These are phyloP conservation scores for Syncephalastrum contaminatum DNA, from an alignment of 371 early-diverging fungal species.

Conservation along the genomic window DNA sequence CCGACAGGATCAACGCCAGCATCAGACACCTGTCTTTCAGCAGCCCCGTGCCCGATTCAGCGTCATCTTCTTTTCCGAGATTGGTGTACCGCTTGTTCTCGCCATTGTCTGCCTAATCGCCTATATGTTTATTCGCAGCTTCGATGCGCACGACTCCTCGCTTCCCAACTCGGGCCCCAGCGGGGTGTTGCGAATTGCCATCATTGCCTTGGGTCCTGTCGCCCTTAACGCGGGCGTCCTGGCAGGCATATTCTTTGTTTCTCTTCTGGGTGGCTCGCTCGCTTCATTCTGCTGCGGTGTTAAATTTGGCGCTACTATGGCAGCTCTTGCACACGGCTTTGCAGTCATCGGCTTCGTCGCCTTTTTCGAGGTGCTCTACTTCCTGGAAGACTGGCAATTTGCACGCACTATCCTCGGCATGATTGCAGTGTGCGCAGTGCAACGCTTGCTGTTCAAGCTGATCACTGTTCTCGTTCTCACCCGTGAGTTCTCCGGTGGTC, in stretches of 20 bases:
- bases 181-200: conserved; percentile 53
- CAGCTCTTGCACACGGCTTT: conserved; percentile 65
- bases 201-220: conserved; percentile 68
- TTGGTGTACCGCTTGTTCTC: conserved; percentile 66
- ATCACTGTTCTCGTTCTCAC: conserved; percentile 68
- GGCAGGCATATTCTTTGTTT: conserved; percentile 62
- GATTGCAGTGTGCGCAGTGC: conserved; percentile 59
- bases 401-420: conserved; percentile 67
- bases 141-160: conserved; percentile 23
- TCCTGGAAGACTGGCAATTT: conserved; percentile 66
- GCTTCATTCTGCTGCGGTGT: conserved; percentile 57
- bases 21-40: conserved; percentile 30
- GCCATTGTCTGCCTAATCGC: conserved; percentile 61
- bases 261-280: conserved; percentile 66
- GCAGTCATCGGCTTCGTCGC: conserved; percentile 61
- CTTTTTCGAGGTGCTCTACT: conserved; percentile 63
- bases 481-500: conserved; percentile 73
- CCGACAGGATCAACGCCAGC: conserved; percentile 19
- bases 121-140: conserved; percentile 61
- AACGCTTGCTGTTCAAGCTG: conserved; percentile 66
- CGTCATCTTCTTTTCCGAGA: conserved; percentile 72
- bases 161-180: conserved; percentile 29
- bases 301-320: conserved; percentile 70
- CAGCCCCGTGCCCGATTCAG: conserved; percentile 61
- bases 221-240: conserved; percentile 67